phyloP scores from a whole-genome alignment of 495 filamentous ascomycete species.

The Aspergillus campestris region DNA sequence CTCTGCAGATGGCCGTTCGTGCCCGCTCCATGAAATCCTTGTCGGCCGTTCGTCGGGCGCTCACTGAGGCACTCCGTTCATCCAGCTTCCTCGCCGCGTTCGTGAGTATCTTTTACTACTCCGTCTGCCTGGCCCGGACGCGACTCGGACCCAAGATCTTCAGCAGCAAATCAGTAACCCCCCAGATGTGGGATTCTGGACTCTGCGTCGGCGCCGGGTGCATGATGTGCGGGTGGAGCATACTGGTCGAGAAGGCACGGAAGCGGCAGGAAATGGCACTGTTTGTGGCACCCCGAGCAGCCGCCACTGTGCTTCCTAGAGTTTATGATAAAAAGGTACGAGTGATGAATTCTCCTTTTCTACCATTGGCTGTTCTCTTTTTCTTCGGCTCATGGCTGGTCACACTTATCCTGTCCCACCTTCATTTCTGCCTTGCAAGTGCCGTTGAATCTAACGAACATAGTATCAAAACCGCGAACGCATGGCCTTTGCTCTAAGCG shows the following conservation, averaged over 20 bases:
- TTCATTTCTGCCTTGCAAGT: slow-evolving; percentile 1
- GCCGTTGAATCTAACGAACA: slow-evolving; percentile 14
- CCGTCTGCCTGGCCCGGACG: slow-evolving; percentile 74
- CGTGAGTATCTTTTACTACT: slow-evolving; percentile 79
- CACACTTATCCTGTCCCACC: neutral
- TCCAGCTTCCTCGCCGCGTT: slow-evolving; percentile 79
- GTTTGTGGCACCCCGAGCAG: slow-evolving; percentile 79
- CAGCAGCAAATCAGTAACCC: slow-evolving; percentile 41
- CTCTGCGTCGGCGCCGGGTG: slow-evolving; percentile 70
- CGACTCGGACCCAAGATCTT: slow-evolving; percentile 68
- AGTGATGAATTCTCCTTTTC: slow-evolving; percentile 4
- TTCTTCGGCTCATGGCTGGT: too few species aligned
- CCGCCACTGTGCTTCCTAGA: slow-evolving; percentile 69
- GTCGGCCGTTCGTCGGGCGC: slow-evolving; percentile 33
- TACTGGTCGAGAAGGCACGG: slow-evolving; percentile 60
- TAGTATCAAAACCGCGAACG: slow-evolving; percentile 71
- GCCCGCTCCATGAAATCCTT: slow-evolving; percentile 44
- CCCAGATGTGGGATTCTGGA: slow-evolving; percentile 57
- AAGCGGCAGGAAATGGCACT: slow-evolving; percentile 71
- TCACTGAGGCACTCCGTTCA: slow-evolving; percentile 58
- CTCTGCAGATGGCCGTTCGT: slow-evolving; percentile 62
- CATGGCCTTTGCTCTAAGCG: slow-evolving; percentile 61
- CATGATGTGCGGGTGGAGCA: slow-evolving; percentile 76
- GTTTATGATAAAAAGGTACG: slow-evolving; percentile 56
- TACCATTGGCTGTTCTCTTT: slow-evolving; percentile 2